Evolutionary conservation across 352 stramenopile genomes (phyloP).

Genomic region (Globisporangium cylindrosporum): DNA sequence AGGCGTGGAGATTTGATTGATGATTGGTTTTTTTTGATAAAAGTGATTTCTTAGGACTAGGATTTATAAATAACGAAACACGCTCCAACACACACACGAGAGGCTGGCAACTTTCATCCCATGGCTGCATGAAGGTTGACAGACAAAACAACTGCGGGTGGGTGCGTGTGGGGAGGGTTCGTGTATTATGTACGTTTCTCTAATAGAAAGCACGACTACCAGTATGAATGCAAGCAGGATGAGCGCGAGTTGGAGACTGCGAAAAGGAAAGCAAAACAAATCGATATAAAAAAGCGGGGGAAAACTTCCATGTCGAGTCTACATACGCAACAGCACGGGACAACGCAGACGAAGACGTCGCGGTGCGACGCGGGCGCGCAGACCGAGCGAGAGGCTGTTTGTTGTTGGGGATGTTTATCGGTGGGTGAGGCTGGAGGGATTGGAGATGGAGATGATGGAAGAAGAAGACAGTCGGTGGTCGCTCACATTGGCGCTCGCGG

Average conservation of each 20-base stretch:
- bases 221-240: background rate
- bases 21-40: background rate
- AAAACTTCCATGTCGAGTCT: background rate
- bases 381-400: background rate
- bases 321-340: background rate
- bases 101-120: too few species aligned
- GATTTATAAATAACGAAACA: background rate
- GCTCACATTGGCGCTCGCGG: background rate
- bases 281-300: background rate
- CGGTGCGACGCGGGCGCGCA: background rate
- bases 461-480: background rate
- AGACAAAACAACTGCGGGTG: too few species aligned
- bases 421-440: background rate
- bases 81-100: background rate
- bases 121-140: too few species aligned
- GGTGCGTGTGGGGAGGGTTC: background rate
- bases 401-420: background rate
- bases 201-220: background rate
- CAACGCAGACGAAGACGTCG: background rate
- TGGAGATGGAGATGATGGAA: background rate
- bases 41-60: constrained; percentile 2
- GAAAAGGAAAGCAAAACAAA: background rate
- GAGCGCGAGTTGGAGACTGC: background rate
- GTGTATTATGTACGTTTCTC: constrained; percentile 1
- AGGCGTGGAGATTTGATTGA: background rate